These are phyloP conservation scores for Aspergillus heteromorphus DNA, from an alignment of 495 filamentous ascomycete species.

Conservation along the genomic window DNA sequence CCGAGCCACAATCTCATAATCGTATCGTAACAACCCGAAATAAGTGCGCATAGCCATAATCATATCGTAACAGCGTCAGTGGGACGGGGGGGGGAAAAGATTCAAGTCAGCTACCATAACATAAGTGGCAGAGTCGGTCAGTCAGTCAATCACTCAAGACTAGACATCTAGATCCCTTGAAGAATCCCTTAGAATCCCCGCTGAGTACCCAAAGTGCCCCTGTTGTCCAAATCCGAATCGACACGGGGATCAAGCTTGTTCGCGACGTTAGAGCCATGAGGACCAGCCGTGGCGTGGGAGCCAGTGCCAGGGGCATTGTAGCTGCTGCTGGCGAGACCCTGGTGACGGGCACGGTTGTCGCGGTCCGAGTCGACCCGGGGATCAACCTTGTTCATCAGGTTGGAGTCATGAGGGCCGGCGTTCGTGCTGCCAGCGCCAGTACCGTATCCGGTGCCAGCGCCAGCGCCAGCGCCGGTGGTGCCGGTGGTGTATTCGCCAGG, in stretches of 20 bases:
- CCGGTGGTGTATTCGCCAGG: conserved; percentile 12
- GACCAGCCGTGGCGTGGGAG: conserved; percentile 19
- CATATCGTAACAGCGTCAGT: no score
- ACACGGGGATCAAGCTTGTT: conserved; percentile 50
- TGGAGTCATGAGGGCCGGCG: conserved; percentile 14
- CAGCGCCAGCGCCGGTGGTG: conserved; percentile 10
- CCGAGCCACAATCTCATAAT: no score
- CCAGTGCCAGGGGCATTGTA: not conserved
- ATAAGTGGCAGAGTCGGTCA: no score
- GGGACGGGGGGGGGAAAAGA: no score
- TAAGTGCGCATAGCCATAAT: no score
- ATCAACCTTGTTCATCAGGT: conserved; percentile 19
- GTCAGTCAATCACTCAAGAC: no score
- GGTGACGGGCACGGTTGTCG: conserved; percentile 1
- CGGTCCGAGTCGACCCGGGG: conserved; percentile 18
- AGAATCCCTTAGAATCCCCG: not conserved
- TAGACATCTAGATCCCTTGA: not conserved
- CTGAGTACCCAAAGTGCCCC: not conserved
- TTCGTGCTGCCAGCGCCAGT: not conserved
- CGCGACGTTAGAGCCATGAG: conserved; percentile 39
- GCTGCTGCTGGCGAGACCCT: not conserved
- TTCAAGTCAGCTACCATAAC: no score
- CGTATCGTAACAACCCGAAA: no score
- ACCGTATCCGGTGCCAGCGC: not conserved
- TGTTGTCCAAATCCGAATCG: conserved; percentile 21